Base-by-base conservation (phyloP, 257 asterid species). In the Fraxinus cuspidata region DNA sequence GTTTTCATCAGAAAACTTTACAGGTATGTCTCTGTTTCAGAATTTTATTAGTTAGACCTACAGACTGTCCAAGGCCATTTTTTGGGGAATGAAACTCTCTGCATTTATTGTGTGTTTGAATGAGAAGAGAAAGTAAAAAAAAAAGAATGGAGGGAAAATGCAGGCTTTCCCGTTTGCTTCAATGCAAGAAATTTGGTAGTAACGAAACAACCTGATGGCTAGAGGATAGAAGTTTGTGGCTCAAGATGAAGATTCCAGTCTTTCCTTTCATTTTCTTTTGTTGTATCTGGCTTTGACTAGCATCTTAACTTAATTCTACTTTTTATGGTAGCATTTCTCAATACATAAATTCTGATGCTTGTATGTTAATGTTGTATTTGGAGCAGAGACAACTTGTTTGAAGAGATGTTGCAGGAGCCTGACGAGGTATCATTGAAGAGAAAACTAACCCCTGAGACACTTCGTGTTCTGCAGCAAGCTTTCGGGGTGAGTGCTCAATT, bases 321-420 rank as follows among this genome's bases (percentile, higher is more conserved):
- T 70, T 32, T 70, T 31, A 23, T 58, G 13, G 4, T 42, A 42
- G 32, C 32, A 23, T 67, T 34, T 27, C 8, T 31, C 23, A 21
- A 34, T 12, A 44, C 70, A 51, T 37, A 28, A 38, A n/a, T n/a
- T n/a, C n/a, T n/a, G n/a, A n/a, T 85, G 80, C 10, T 72, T 67
- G 31, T 72, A 34, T 70, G 15, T 35, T 35, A 4, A 16, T 35
- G 29, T 70, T 60, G 44, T 81, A 77, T 74, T 74, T 69, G 78
- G 84, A 49, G n/a, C n/a, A n/a, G n/a, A n/a, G n/a, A n/a, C n/a
- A n/a, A 92, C 84, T 76, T 96, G 85, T 89, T 96, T 25, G 98
- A 93, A 82, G 99, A 96, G 81, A 88, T 93, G 94, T 77, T 96
- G 84, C 98, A 93, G 82, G 99, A 96, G 87, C 99, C 98, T 77